phyloP scores from a whole-genome alignment of 139 green algal species.

The Chlorella sp. region DNA sequence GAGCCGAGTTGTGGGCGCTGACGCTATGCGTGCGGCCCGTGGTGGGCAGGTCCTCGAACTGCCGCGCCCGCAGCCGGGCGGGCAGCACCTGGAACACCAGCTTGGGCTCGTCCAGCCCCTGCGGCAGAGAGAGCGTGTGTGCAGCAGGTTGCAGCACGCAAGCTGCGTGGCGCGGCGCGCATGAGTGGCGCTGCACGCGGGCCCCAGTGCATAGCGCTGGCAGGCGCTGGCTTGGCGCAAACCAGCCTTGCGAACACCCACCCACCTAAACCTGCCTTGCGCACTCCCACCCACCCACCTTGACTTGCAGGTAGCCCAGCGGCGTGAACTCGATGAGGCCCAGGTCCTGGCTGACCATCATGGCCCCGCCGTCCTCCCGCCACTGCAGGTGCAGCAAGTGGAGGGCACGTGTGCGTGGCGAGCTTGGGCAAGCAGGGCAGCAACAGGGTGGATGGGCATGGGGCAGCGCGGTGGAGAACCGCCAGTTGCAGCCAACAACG shows the following conservation, averaged over 20 bases:
- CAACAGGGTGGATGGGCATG: too few relatives aligned
- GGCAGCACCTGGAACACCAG: slow-evolving; percentile 53
- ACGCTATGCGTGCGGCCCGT: background rate
- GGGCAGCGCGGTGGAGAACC: too few relatives aligned
- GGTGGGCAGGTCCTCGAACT: slow-evolving; percentile 20
- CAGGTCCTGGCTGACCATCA: slow-evolving; percentile 31
- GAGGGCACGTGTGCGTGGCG: background rate
- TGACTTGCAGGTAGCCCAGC: slow-evolving; percentile 60
- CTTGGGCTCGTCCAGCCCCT: slow-evolving; percentile 56
- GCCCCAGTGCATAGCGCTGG: too few relatives aligned
- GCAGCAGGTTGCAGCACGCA: too few relatives aligned
- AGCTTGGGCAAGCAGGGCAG: too few relatives aligned
- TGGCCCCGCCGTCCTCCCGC: slow-evolving; percentile 13
- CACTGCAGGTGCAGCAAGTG: slow-evolving; percentile 10
- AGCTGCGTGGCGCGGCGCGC: too few relatives aligned
- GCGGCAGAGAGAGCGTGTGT: background rate
- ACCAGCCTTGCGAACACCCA: too few relatives aligned
- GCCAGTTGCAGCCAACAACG: too few relatives aligned
- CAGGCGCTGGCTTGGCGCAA: background rate
- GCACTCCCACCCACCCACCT: slow-evolving; percentile 23
- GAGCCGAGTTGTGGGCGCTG: background rate
- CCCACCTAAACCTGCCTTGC: too few relatives aligned
- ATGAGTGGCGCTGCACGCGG: too few relatives aligned
- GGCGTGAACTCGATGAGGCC: slow-evolving; percentile 40
- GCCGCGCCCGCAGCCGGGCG: slow-evolving; percentile 16